Conservation (phyloP, 768 basidiomycete species). For the Stropharia rugosoannulata region DNA sequence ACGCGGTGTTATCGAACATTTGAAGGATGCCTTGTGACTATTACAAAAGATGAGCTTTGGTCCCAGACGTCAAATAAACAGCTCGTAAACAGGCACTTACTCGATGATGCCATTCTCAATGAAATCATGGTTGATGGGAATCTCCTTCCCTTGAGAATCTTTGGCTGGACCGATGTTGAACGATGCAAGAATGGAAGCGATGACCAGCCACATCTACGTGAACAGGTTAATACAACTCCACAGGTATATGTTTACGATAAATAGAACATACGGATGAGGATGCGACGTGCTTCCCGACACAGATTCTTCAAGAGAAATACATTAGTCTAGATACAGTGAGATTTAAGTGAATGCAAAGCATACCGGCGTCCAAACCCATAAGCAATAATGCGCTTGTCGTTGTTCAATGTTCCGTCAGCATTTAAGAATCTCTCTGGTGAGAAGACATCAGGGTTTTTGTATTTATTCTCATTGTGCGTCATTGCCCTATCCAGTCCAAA, state of each 20-base stretch:
- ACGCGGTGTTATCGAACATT: not conserved
- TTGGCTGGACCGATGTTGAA: slow-evolving; percentile 26
- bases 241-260: not conserved
- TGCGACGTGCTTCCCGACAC: slow-evolving; percentile 2
- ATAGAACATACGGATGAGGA: not conserved
- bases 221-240: not conserved
- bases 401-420: not conserved
- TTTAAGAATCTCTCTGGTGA: slow-evolving; percentile 7
- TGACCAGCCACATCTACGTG: slow-evolving; percentile 19
- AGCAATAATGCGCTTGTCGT: not conserved
- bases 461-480: slow-evolving; percentile 6
- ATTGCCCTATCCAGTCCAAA: slow-evolving; percentile 3
- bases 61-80: not conserved
- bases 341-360: not conserved
- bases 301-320: not conserved
- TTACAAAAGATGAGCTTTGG: not conserved
- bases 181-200: slow-evolving; percentile 27
- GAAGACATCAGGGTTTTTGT: slow-evolving; percentile 3
- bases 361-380: slow-evolving; percentile 4
- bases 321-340: not conserved
- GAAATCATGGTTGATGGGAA: slow-evolving; percentile 11
- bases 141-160: slow-evolving; percentile 21
- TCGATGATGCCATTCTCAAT: not conserved
- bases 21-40: not conserved
- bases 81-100: not conserved